phyloP scores from a whole-genome alignment of 495 filamentous ascomycete species.

The Friedmanniomyces simplex region DNA sequence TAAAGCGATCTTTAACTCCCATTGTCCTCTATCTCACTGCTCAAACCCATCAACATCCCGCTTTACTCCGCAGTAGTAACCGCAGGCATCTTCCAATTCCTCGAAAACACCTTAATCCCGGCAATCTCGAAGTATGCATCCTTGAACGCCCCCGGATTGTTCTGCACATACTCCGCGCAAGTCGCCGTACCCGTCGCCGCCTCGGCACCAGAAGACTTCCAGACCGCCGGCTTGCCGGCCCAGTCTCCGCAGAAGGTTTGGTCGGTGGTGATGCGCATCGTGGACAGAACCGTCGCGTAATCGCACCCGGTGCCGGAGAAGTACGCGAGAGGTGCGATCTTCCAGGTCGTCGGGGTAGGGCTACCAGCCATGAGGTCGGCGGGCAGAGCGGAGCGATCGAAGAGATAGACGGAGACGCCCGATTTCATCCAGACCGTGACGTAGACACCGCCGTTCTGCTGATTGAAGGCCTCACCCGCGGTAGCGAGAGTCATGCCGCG shows the following conservation, averaged over 20 bases:
- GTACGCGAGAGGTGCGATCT: conserved; percentile 53
- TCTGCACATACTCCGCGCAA: conserved; percentile 35
- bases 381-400: conserved; percentile 52
- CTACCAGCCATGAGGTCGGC: conserved; percentile 43
- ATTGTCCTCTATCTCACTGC: no score
- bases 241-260: conserved; percentile 84
- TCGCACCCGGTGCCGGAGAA: conserved; percentile 52
- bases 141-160: conserved; percentile 31
- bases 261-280: conserved; percentile 71
- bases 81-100: background rate
- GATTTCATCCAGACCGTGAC: conserved; percentile 64
- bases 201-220: background rate
- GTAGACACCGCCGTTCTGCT: conserved; percentile 57
- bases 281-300: conserved; percentile 51
- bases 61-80: background rate
- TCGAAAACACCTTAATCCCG: conserved; percentile 34
- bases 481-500: conserved; percentile 26
- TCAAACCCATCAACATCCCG: no score
- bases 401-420: conserved; percentile 69
- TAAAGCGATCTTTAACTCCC: no score
- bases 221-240: conserved; percentile 47
- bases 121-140: conserved; percentile 44
- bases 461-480: conserved; percentile 65
- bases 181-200: conserved; percentile 5
- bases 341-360: conserved; percentile 45